Conservation (phyloP, 2,329 filamentous ascomycete species). For the Alternaria triticimaculans region DNA sequence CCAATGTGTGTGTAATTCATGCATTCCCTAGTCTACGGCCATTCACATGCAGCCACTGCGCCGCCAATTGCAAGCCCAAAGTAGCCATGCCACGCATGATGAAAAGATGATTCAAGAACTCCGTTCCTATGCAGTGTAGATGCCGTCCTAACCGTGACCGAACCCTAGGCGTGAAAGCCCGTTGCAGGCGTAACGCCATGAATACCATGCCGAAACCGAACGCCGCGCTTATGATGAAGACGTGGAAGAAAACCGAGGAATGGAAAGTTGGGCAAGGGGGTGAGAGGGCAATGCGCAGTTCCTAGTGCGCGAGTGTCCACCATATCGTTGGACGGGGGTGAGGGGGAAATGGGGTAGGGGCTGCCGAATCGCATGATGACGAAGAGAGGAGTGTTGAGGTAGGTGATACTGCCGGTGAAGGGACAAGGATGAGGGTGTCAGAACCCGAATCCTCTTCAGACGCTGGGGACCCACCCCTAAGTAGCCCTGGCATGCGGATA, state of each 20-base stretch:
- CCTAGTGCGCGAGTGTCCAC: conserved; percentile 3
- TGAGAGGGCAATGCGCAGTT: conserved; percentile 6
- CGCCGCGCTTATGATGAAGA: conserved; percentile 31
- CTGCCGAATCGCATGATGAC: background rate
- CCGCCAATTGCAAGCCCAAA: background rate
- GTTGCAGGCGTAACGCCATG: conserved; percentile 3
- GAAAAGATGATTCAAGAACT: conserved; percentile 10
- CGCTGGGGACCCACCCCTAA: background rate
- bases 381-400: background rate
- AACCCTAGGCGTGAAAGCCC: conserved; percentile 1
- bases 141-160: conserved; percentile 8
- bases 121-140: conserved; percentile 30
- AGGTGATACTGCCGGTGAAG: background rate
- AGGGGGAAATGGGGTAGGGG: background rate
- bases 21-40: background rate
- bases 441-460: background rate
- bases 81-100: background rate
- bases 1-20: background rate
- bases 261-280: background rate
- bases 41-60: background rate
- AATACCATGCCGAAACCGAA: conserved; percentile 22
- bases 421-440: background rate
- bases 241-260: conserved; percentile 5
- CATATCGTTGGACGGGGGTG: background rate
- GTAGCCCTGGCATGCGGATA: background rate